These are phyloP conservation scores for Phytophthora sansomeana DNA, from an alignment of 352 stramenopile species.

Conservation along the genomic window DNA sequence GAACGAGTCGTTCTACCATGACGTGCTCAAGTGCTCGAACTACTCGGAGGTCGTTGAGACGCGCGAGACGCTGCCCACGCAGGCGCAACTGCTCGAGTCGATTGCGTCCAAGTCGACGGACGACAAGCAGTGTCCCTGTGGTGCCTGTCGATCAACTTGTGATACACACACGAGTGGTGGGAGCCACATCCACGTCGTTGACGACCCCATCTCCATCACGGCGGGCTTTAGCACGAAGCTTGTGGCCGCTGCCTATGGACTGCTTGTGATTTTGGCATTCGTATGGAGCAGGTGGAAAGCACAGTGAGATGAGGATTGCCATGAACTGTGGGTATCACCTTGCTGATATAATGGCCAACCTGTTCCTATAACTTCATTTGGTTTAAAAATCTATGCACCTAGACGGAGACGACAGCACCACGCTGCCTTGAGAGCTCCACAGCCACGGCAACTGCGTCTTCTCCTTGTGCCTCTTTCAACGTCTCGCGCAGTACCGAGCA, in stretches of 20 bases:
- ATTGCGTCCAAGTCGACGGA: conserved; percentile 56
- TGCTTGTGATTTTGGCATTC: conserved; percentile 47
- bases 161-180: conserved; percentile 48
- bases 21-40: conserved; percentile 78
- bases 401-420: conserved; percentile 44
- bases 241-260: conserved; percentile 65
- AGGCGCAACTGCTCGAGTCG: conserved; percentile 73
- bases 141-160: conserved; percentile 73
- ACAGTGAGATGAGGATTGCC: conserved; percentile 28
- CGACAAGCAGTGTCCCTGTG: conserved; percentile 81
- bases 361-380: conserved; percentile 4
- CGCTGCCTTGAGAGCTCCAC: conserved; percentile 40
- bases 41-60: conserved; percentile 66
- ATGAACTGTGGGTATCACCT: neutral
- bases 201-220: conserved; percentile 75
- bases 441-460: conserved; percentile 49
- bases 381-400: conserved; percentile 21
- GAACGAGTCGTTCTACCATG: conserved; percentile 55
- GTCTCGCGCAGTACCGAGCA: conserved; percentile 64
- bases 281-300: conserved; percentile 55
- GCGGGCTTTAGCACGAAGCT: conserved; percentile 71
- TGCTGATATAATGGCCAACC: conserved; percentile 13
- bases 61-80: conserved; percentile 55
- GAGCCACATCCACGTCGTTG: conserved; percentile 59
- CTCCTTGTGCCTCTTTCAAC: conserved; percentile 46